Percentiles rank a stretch among this genome's conserved stretches.
Conservation (phyloP, 305 asterid species). For the Fraxinus platypoda region DNA sequence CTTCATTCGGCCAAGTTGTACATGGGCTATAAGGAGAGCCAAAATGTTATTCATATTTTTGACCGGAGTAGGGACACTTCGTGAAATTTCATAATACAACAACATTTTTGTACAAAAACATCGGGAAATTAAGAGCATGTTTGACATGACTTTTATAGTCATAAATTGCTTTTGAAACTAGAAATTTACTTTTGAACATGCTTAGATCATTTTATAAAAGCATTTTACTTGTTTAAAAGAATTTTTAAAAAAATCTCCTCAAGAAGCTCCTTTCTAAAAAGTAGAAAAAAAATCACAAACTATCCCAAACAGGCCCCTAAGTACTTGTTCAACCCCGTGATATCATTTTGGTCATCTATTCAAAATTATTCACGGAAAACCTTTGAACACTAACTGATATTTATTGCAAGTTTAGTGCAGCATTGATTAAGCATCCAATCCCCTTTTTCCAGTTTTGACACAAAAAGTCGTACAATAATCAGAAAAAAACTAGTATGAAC, state of each 20-base stretch:
- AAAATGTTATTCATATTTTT: background rate
- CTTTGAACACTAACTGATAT: constrained; percentile 3
- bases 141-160: background rate
- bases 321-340: background rate
- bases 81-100: background rate
- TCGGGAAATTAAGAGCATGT: background rate
- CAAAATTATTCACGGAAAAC: background rate
- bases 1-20: background rate
- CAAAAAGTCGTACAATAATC: constrained; percentile 32
- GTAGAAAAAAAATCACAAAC: background rate
- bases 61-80: background rate
- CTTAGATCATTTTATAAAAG: too few species aligned
- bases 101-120: background rate
- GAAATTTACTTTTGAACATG: background rate
- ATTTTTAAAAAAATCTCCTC: too few species aligned
- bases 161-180: background rate
- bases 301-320: background rate
- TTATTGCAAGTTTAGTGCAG: constrained; percentile 24
- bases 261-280: background rate
- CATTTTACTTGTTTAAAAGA: too few species aligned
- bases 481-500: constrained; percentile 11
- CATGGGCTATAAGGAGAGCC: background rate
- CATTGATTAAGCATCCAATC: constrained; percentile 18
- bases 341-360: background rate
- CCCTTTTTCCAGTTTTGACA: constrained; percentile 13